Conservation (phyloP, 805 yeast species). For the Metschnikowia drakensbergensis region DNA sequence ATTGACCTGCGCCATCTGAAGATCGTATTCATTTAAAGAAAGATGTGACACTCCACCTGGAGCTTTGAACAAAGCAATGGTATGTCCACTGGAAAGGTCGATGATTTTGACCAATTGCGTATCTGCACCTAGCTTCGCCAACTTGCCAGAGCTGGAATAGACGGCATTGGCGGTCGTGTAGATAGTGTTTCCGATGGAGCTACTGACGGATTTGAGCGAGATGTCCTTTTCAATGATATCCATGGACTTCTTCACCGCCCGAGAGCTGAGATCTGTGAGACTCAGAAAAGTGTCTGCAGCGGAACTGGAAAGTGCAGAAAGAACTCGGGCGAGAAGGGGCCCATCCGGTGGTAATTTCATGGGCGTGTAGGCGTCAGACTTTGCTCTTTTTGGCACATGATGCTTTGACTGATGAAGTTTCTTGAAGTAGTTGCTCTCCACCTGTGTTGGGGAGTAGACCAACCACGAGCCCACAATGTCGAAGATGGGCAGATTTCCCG, state of each 20-base stretch:
- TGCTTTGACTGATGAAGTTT: conserved; percentile 17
- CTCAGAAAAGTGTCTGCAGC: conserved; percentile 51
- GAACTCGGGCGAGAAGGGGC: conserved; percentile 45
- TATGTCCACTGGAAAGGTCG: conserved; percentile 42
- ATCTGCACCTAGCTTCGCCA: conserved; percentile 12
- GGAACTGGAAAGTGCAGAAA: conserved; percentile 46
- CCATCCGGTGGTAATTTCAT: conserved; percentile 41
- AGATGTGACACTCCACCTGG: conserved; percentile 60
- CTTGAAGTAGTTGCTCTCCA: conserved; percentile 26
- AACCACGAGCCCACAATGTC: conserved; percentile 51
- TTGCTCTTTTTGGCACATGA: conserved; percentile 12
- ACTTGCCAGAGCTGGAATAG: conserved; percentile 13
- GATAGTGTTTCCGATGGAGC: conserved; percentile 30
- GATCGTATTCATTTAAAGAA: conserved; percentile 59
- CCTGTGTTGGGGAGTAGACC: conserved; percentile 41
- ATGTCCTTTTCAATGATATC: conserved; percentile 21
- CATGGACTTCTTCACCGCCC: conserved; percentile 37
- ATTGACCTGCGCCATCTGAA: conserved; percentile 51
- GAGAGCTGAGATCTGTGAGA: conserved; percentile 47
- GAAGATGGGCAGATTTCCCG: conserved; percentile 40
- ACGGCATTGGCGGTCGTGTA: conserved; percentile 34
- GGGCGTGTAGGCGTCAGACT: conserved; percentile 32
- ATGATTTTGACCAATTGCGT: conserved; percentile 43
- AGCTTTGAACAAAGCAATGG: conserved; percentile 47
- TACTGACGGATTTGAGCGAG: conserved; percentile 29